Conservation (phyloP, 1,284 basidiomycete genomes). For the Exsudoporus floridanus region DNA sequence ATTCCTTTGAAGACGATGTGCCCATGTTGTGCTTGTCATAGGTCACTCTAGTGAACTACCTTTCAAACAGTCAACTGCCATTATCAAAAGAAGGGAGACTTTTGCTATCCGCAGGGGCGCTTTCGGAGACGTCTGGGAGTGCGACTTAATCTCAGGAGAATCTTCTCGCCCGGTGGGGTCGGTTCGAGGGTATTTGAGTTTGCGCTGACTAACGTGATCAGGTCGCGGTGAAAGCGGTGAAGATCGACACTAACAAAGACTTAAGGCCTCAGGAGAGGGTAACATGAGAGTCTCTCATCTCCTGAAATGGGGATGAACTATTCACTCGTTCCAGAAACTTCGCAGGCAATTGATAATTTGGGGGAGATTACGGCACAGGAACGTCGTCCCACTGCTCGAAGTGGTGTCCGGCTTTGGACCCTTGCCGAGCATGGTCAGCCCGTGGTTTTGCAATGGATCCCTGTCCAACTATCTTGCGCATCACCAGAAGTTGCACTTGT, state of each 20-base stretch:
- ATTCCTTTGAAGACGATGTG: background rate
- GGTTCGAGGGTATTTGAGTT: background rate
- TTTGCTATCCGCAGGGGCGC: constrained; percentile 15
- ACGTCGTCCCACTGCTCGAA: constrained; percentile 32
- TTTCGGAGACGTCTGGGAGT: constrained; percentile 34
- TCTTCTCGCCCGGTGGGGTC: constrained; percentile 10
- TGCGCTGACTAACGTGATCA: constrained; percentile 1
- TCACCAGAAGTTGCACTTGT: background rate
- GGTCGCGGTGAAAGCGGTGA: constrained; percentile 31
- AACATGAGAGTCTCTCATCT: background rate
- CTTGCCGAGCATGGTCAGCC: constrained; percentile 28
- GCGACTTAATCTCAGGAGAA: constrained; percentile 15
- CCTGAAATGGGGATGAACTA: background rate
- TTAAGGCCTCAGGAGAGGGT: constrained; percentile 16
- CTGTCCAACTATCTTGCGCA: constrained; percentile 18
- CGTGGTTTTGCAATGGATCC: constrained; percentile 32
- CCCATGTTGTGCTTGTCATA: constrained; percentile 1
- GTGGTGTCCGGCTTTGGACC: constrained; percentile 22
- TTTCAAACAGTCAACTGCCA: constrained; percentile 4
- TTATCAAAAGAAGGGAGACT: constrained; percentile 10
- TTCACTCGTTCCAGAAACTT: constrained; percentile 21
- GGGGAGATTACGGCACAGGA: constrained; percentile 22
- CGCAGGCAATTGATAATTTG: constrained; percentile 30
- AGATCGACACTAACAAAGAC: background rate
- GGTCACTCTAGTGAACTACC: constrained; percentile 10